Evolutionary conservation across 164 flowering plant genomes (phyloP).

Genomic region (Tetracentron sinense): DNA sequence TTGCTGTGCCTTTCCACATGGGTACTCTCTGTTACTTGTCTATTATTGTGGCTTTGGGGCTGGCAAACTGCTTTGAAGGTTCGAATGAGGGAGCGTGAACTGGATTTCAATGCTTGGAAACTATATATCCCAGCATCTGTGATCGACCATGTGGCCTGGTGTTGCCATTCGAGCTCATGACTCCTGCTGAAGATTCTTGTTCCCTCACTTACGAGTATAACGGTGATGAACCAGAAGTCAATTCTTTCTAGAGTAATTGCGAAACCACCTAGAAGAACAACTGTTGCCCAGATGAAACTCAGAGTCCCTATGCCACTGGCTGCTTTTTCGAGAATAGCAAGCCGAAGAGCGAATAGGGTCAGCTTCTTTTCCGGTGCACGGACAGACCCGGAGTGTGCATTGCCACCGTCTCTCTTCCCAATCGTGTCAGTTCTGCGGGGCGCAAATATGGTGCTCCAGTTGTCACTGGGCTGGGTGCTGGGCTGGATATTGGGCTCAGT

Average conservation of each 20-base stretch:
- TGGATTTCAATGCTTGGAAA: constrained; percentile 53
- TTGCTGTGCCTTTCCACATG: constrained; percentile 9
- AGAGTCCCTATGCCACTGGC: constrained; percentile 87
- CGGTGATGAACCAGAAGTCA: constrained; percentile 87
- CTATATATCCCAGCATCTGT: constrained; percentile 68
- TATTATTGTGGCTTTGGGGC: constrained; percentile 20
- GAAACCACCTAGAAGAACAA: constrained; percentile 95
- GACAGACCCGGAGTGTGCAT: constrained; percentile 17
- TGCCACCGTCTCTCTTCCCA: constrained; percentile 44
- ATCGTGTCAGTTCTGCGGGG: constrained; percentile 27
- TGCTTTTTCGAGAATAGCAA: constrained; percentile 74
- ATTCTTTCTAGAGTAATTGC: constrained; percentile 68
- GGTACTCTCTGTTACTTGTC: constrained; percentile 21
- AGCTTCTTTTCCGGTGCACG: constrained; percentile 83
- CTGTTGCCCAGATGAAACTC: no score
- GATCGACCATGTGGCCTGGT: constrained; percentile 85
- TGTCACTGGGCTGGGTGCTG: constrained; percentile 21
- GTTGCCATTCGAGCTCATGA: constrained; percentile 95
- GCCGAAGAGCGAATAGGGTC: constrained; percentile 81
- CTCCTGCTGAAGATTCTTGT: constrained; percentile 85
- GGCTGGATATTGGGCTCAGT: constrained; percentile 28
- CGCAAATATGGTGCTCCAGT: constrained; percentile 32
- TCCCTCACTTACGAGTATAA: constrained; percentile 77
- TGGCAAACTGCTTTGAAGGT: constrained; percentile 20
- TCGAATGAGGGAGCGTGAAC: constrained; percentile 36